Base-by-base conservation (phyloP, 768 basidiomycete species). In the Bullera alba region DNA sequence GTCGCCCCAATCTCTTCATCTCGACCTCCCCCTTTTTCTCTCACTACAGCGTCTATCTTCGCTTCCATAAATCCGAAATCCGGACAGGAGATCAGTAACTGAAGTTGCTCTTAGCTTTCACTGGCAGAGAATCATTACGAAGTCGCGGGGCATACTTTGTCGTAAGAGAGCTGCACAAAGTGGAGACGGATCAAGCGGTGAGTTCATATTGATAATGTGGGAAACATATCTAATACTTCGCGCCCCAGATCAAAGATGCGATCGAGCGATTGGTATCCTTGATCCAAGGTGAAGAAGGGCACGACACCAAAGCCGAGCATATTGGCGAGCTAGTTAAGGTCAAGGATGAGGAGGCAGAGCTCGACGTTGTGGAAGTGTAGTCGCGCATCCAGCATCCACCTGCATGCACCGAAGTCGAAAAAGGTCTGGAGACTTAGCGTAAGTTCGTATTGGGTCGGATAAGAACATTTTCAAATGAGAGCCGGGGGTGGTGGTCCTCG, bases 231-330 rank as follows among this genome's bases (percentile, higher is more conserved):
- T n/a, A n/a, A n/a, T n/a, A n/a, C n/a, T n/a, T n/a, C n/a, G n/a
- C 30, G 0, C 28, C 50, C 26, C 61, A 93, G 88, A 81, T 93
- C 41, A 81, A 83, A 2, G 88, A 89, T 67, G 83, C 85, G 37
- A 85, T 95, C 34, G 88, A 90, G 63, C 81, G 89, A 15, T 75
- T 97, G 6, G 95, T 96, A 3, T 83, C 80, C 55, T 74, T 96
- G n/a, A 69, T 99, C 3, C 71, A 74, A 53, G 57, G 73, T 19
- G 73, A 74, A 44, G 73, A 74, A 51, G 67, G 71, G 0, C 46
- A 50, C 5, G 73, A 73, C 7, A 70, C 71, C 2, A 65, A 60
- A 67, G 54, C 49, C 1, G 76, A 76, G 21, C 65, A 69, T 14
- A 80, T 85, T 46, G 81, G 83, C 56, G 87, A 88, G 72, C 76